phyloP scores from a whole-genome alignment of 2,329 filamentous ascomycete species.

The Pseudonectria foliicola region DNA sequence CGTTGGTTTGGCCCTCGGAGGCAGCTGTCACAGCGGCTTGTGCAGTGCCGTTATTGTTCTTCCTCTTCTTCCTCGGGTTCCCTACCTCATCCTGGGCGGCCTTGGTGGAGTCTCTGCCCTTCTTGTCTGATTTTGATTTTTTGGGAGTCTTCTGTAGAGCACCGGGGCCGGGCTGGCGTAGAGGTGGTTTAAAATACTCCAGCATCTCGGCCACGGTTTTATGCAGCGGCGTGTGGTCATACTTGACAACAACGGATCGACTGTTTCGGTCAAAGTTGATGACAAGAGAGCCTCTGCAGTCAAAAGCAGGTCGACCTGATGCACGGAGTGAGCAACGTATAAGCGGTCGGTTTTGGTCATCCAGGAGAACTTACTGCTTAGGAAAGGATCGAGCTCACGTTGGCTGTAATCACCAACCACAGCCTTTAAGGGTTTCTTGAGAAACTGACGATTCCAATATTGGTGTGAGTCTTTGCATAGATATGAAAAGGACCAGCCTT shows the following conservation, averaged over 20 bases:
- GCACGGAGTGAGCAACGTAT: slow-evolving; percentile 7
- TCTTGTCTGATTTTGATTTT: slow-evolving; percentile 24
- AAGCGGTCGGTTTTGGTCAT: no score
- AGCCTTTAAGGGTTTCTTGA: slow-evolving; percentile 32
- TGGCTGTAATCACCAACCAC: slow-evolving; percentile 43
- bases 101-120: slow-evolving; percentile 12
- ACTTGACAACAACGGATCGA: slow-evolving; percentile 44
- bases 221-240: slow-evolving; percentile 51
- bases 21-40: slow-evolving; percentile 7
- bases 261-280: slow-evolving; percentile 43
- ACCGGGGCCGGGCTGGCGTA: slow-evolving; percentile 24
- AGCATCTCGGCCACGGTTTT: slow-evolving; percentile 45
- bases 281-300: slow-evolving; percentile 46
- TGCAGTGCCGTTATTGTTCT: slow-evolving; percentile 16
- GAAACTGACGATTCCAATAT: slow-evolving; percentile 42
- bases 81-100: slow-evolving; percentile 19
- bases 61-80: slow-evolving; percentile 23
- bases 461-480: slow-evolving; percentile 46
- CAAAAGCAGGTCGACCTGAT: slow-evolving; percentile 49
- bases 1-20: slow-evolving; percentile 2
- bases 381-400: slow-evolving; percentile 38
- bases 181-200: slow-evolving; percentile 39
- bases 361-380: slow-evolving; percentile 32
- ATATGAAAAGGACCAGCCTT: slow-evolving; percentile 49
- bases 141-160: slow-evolving; percentile 22